Conservation (phyloP, 1,284 basidiomycete genomes). For the Psilocybe mexicana region DNA sequence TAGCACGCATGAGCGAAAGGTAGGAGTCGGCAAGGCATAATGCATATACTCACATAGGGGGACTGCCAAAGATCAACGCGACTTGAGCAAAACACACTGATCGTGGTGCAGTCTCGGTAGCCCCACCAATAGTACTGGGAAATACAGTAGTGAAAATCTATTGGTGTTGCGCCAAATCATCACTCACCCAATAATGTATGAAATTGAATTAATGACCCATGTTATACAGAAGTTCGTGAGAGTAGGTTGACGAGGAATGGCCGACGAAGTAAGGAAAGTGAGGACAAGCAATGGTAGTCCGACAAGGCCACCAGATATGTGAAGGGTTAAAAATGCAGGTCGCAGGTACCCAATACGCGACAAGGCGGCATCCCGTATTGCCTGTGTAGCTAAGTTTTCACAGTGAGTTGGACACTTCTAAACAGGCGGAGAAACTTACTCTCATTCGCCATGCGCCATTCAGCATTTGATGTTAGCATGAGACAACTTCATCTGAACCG, state of each 20-base stretch:
- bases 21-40: neutral
- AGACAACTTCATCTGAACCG: neutral
- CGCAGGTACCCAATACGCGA: slow-evolving; percentile 24
- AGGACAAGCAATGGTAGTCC: slow-evolving; percentile 48
- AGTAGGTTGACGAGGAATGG: slow-evolving; percentile 44
- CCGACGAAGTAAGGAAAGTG: slow-evolving; percentile 44
- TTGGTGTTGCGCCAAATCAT: neutral
- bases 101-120: slow-evolving; percentile 24
- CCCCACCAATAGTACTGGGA: slow-evolving; percentile 39
- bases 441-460: slow-evolving; percentile 10
- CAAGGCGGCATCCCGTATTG: slow-evolving; percentile 1
- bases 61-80: slow-evolving; percentile 50
- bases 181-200: slow-evolving; percentile 51
- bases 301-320: slow-evolving; percentile 49
- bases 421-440: neutral
- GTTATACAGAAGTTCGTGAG: slow-evolving; percentile 54
- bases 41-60: slow-evolving; percentile 46
- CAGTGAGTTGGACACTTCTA: neutral
- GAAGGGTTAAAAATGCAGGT: slow-evolving; percentile 42
- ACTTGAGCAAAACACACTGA: slow-evolving; percentile 51
- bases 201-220: slow-evolving; percentile 55
- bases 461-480: slow-evolving; percentile 5
- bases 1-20: neutral
- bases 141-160: neutral
- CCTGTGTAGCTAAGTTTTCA: neutral